A percentile compares a stretch with the other conserved stretches of the same genome.
phyloP scores from a whole-genome alignment of 2,329 filamentous ascomycete species.

The Xylaria arbuscula region DNA sequence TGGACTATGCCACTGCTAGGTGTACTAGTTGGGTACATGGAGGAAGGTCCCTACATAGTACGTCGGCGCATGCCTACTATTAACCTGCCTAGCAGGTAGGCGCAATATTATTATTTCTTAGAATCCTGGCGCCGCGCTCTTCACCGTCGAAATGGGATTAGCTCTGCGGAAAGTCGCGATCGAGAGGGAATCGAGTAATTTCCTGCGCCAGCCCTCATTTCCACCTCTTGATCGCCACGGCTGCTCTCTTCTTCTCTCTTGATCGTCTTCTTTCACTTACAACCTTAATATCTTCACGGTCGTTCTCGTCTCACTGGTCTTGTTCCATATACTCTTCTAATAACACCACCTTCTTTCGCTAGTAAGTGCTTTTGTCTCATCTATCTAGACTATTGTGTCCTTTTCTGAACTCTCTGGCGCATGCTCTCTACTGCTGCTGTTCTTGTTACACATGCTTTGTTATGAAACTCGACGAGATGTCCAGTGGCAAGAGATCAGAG shows the following conservation, averaged over 20 bases:
- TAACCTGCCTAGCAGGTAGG: conserved; percentile 1
- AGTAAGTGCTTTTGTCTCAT: conserved; percentile 39
- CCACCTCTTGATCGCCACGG: conserved; percentile 10
- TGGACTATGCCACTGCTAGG: neutral
- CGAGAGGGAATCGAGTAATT: conserved; percentile 33
- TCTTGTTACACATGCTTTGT: conserved; percentile 13
- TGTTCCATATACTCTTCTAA: conserved; percentile 30
- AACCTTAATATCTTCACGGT: conserved; percentile 25
- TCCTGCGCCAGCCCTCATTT: conserved; percentile 21
- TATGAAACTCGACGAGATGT: neutral
- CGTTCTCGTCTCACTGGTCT: conserved; percentile 24
- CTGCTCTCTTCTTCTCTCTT: conserved; percentile 3
- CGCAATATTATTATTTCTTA: conserved; percentile 15
- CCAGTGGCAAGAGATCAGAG: neutral
- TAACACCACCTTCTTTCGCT: conserved; percentile 26
- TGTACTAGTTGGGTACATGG: neutral
- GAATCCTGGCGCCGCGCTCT: conserved; percentile 21
- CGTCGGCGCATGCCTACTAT: conserved; percentile 1
- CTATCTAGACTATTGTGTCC: neutral
- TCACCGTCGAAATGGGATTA: conserved; percentile 30
- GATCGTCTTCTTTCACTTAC: neutral
- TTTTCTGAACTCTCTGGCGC: neutral
- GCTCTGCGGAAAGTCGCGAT: conserved; percentile 25
- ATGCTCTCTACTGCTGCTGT: neutral
- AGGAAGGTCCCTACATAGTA: neutral